These are phyloP conservation scores for Fusarium guadeloupense DNA, from an alignment of 2,329 filamentous ascomycete species.

Conservation along the genomic window DNA sequence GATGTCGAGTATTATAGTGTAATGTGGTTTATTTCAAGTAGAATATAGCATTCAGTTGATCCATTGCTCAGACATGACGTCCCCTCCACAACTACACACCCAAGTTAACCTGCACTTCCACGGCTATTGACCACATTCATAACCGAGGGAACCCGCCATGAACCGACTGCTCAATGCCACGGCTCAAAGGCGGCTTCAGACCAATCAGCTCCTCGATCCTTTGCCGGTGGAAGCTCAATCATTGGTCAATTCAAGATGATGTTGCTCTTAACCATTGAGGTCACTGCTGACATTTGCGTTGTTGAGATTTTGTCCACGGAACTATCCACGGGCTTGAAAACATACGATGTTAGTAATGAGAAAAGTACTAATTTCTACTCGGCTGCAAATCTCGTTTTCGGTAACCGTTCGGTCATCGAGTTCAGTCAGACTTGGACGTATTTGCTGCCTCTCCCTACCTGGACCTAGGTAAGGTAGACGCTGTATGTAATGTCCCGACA, in stretches of 20 bases:
- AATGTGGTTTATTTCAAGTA: no score
- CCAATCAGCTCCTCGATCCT: slow-evolving; percentile 22
- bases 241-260: slow-evolving; percentile 47
- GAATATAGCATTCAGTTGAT: no score
- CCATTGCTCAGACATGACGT: no score
- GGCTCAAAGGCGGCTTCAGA: slow-evolving; percentile 4
- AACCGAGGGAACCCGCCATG: slow-evolving; percentile 50
- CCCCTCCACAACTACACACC: no score
- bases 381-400: slow-evolving; percentile 24
- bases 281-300: no score
- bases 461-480: no score
- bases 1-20: neutral
- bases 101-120: neutral
- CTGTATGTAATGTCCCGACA: no score
- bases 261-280: slow-evolving; percentile 32
- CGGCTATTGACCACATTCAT: slow-evolving; percentile 23
- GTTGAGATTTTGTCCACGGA: slow-evolving; percentile 9
- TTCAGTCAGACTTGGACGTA: neutral
- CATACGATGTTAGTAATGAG: slow-evolving; percentile 1
- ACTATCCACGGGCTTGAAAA: neutral
- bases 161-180: slow-evolving; percentile 34
- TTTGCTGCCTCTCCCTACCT: neutral
- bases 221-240: slow-evolving; percentile 25
- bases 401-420: slow-evolving; percentile 37
- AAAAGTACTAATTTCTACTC: neutral